Conservation (phyloP, 1,284 basidiomycete genomes). For the Neonothopanus nambi region DNA sequence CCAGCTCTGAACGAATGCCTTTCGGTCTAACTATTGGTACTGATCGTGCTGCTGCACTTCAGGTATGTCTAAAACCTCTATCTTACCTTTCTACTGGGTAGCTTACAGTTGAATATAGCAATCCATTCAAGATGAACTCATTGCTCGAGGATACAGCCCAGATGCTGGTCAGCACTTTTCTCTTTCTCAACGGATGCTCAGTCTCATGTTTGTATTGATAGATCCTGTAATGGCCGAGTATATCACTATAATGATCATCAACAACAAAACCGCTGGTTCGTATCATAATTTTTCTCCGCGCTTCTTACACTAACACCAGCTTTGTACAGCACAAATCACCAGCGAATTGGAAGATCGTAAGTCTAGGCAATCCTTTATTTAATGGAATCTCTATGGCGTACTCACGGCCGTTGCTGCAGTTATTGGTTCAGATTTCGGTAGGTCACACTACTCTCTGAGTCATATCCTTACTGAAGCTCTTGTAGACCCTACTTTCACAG, state of each 20-base stretch:
- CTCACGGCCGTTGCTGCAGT: slow-evolving; percentile 42
- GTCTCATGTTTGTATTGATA: slow-evolving; percentile 27
- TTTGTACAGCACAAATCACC: slow-evolving; percentile 71
- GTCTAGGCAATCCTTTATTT: slow-evolving; percentile 33
- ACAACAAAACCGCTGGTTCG: slow-evolving; percentile 81
- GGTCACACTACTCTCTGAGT: slow-evolving; percentile 19
- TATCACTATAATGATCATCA: slow-evolving; percentile 90
- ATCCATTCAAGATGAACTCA: slow-evolving; percentile 82
- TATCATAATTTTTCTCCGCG: slow-evolving; percentile 12
- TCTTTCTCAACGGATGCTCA: background rate
- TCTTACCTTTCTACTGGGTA: background rate
- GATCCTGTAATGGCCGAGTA: slow-evolving; percentile 91
- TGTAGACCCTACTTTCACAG: slow-evolving; percentile 74
- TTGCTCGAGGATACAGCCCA: slow-evolving; percentile 69
- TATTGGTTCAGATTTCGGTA: slow-evolving; percentile 79
- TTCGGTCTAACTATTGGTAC: slow-evolving; percentile 79
- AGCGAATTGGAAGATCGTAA: slow-evolving; percentile 79
- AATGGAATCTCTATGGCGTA: slow-evolving; percentile 23
- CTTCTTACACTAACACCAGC: slow-evolving; percentile 19
- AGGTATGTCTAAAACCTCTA: slow-evolving; percentile 44
- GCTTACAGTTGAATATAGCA: slow-evolving; percentile 43
- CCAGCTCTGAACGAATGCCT: slow-evolving; percentile 48
- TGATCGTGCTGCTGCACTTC: slow-evolving; percentile 70
- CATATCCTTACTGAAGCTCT: slow-evolving; percentile 20
- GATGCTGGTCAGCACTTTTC: slow-evolving; percentile 64